phyloP scores from a whole-genome alignment of 2,329 filamentous ascomycete genomes.

The Claviceps spartinae region DNA sequence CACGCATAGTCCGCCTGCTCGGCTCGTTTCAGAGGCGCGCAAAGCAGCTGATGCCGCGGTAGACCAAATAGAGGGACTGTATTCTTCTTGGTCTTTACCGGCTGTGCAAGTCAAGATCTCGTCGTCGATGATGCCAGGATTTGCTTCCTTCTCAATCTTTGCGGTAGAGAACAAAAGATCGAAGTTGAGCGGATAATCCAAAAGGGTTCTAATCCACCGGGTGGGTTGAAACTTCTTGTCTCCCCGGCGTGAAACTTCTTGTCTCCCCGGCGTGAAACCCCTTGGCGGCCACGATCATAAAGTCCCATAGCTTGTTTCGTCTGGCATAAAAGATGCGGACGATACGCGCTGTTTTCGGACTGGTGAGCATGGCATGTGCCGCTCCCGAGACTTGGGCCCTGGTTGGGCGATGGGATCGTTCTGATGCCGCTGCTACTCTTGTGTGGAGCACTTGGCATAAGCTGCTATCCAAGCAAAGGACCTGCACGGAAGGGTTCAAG shows the following conservation, averaged over 20 bases:
- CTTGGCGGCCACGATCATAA: conserved; percentile 14
- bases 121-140: conserved; percentile 26
- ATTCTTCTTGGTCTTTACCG: conserved; percentile 6
- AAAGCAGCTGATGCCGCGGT: conserved; percentile 6
- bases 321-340: too few species aligned
- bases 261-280: conserved; percentile 11
- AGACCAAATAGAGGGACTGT: conserved; percentile 12
- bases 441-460: conserved; percentile 11
- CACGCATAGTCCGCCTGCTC: conserved; percentile 11
- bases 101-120: conserved; percentile 24
- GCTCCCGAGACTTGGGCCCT: too few species aligned
- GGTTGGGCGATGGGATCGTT: not conserved
- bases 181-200: conserved; percentile 10
- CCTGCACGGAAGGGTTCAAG: conserved; percentile 9
- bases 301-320: conserved; percentile 9
- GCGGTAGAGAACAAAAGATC: conserved; percentile 28
- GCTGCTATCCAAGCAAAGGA: conserved; percentile 8
- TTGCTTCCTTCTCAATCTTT: conserved; percentile 21
- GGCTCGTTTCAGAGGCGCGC: conserved; percentile 3
- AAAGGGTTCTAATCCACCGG: conserved; percentile 10
- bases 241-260: conserved; percentile 11
- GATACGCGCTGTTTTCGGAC: too few species aligned
- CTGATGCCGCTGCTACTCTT: conserved; percentile 10
- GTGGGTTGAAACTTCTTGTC: conserved; percentile 10
- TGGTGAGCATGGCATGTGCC: too few species aligned